Base-by-base conservation (phyloP, 441 rosid species). In the Pelargonium fulgidum region DNA sequence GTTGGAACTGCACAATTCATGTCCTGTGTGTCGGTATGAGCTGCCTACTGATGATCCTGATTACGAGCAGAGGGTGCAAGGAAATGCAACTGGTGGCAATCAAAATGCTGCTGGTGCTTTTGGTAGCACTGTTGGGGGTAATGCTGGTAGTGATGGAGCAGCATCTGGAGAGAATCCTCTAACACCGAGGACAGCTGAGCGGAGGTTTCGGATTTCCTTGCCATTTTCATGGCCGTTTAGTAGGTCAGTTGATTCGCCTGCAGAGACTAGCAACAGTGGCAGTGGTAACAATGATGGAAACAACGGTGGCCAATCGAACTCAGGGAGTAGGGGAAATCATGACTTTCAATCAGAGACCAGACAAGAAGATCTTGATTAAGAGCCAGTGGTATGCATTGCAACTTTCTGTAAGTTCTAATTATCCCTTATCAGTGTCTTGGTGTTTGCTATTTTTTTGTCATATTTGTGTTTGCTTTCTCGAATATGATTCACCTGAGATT, bases 11-110 rank as follows among this genome's bases (percentile, higher is more conserved):
- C 92, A 85, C 61, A 87, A 87, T 75, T 84, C 92, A 0, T 87
- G 92, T 24, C 92, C 92, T 0, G 85, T 87, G 41, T 87, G 89
- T 72, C 83, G 91, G 22, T 62, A 81, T 33, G 91, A 87, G 77
- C 73, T 87, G 61, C 92, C 89, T 0, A 87, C 91, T 0, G 86
- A 85, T 17, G 91, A 87, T 42, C 52, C 78, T 54, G 91, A 87
- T 20, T 85, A 87, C 10, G 87, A 85, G 81, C 72, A 71, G 58
- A 69, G 70, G 71, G 69, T 29, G 16, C 61, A 19, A 4, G 36
- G 62, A 14, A 26, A 19, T 19, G 29, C 29, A 2, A 36, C 36
- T 33, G 8, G 64, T 24, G 44, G 14, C 33, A 63, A 56, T 58
- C 14, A 33, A 61, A 52, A 52, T 52, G 11, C 65, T 17, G 17